Percentiles rank a stretch among this genome's conserved stretches.
Evolutionary conservation across 139 green algal genomes (phyloP).

Genomic region (Micromonas commoda): DNA sequence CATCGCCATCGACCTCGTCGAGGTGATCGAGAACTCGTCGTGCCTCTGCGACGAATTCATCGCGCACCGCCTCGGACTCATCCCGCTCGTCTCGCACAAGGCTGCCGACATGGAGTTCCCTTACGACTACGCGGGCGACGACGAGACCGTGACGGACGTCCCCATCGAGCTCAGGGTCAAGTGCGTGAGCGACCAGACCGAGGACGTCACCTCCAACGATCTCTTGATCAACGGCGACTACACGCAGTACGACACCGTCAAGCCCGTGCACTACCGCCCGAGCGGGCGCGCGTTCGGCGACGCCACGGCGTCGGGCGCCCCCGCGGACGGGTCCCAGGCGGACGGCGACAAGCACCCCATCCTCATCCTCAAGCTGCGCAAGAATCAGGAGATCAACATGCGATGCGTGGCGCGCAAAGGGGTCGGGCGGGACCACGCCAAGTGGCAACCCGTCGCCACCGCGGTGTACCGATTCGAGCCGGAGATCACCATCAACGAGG

Average conservation of each 20-base stretch:
- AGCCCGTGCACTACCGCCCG: conserved; percentile 12
- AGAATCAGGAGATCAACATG: conserved; percentile 80
- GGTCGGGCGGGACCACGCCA: conserved; percentile 96
- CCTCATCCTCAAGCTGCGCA: conserved; percentile 84
- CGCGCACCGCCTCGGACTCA: conserved; percentile 75
- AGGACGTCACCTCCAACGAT: conserved; percentile 33
- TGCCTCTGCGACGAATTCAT: conserved; percentile 97
- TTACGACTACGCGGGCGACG: conserved; percentile 41
- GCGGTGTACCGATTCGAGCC: conserved; percentile 67
- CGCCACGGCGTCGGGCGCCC: too few species aligned
- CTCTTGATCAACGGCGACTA: background rate
- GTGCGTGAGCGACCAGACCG: conserved; percentile 11
- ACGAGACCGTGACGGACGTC: conserved; percentile 53
- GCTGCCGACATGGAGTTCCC: conserved; percentile 55
- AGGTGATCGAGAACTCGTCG: conserved; percentile 94
- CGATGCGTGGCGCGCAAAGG: conserved; percentile 46
- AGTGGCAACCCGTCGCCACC: conserved; percentile 92
- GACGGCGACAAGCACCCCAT: conserved; percentile 42
- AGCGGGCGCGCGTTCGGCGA: background rate
- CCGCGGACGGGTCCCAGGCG: background rate
- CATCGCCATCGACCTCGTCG: conserved; percentile 96
- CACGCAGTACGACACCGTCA: background rate
- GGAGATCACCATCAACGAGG: conserved; percentile 76
- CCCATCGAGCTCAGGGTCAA: conserved; percentile 55
- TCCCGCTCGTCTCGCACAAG: conserved; percentile 67